Conservation (phyloP, 108 stramenopile species). For the Nitzschia putrida region DNA sequence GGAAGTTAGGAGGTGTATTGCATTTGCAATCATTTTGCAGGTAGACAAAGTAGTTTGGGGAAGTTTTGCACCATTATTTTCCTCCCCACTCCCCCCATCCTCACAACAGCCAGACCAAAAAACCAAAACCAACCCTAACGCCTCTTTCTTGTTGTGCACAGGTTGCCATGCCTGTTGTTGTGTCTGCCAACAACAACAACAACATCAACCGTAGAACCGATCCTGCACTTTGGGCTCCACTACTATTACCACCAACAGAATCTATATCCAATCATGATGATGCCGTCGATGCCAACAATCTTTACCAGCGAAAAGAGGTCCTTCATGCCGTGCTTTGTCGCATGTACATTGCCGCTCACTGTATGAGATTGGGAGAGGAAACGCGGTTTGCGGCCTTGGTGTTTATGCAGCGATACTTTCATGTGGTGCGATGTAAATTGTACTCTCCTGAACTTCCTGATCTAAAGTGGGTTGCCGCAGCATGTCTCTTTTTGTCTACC, state of each 20-base stretch:
- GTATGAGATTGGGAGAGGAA: slow-evolving; percentile 62
- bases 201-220: background rate
- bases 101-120: too few relatives aligned
- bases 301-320: too few relatives aligned
- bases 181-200: background rate
- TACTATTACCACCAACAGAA: background rate
- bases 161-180: background rate
- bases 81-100: too few relatives aligned
- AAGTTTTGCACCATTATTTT: too few relatives aligned
- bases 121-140: too few relatives aligned
- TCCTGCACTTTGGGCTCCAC: background rate
- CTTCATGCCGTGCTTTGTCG: slow-evolving; percentile 28
- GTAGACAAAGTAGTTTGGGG: too few relatives aligned
- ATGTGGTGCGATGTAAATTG: slow-evolving; percentile 8
- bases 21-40: too few relatives aligned
- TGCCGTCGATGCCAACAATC: too few relatives aligned
- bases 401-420: slow-evolving; percentile 66
- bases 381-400: slow-evolving; percentile 60
- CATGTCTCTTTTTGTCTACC: slow-evolving; percentile 71
- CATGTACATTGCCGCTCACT: slow-evolving; percentile 58
- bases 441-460: slow-evolving; percentile 13
- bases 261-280: background rate
- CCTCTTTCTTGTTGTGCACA: too few relatives aligned
- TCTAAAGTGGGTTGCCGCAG: slow-evolving; percentile 50
- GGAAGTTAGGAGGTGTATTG: too few relatives aligned